phyloP scores from a whole-genome alignment of 176 grass and related monocot species.

The Pontederia crassipes region DNA sequence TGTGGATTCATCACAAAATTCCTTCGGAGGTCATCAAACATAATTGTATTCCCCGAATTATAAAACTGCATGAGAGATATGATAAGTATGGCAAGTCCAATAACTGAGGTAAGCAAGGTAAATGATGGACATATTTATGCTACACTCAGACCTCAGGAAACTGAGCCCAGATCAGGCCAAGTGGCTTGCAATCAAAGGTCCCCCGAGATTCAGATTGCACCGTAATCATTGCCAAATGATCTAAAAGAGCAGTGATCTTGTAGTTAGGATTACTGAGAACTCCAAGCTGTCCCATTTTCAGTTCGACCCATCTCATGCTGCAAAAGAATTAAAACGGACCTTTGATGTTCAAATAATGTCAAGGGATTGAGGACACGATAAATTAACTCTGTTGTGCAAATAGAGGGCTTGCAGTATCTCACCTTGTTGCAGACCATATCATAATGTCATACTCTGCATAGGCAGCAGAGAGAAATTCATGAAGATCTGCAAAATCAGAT shows the following conservation, averaged over 20 bases:
- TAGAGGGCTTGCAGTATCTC: slow-evolving; percentile 12
- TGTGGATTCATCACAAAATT: slow-evolving; percentile 99
- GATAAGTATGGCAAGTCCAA: not conserved
- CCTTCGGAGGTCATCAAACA: slow-evolving; percentile 93
- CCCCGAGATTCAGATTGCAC: slow-evolving; percentile 69
- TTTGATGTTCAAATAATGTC: not conserved
- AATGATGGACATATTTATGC: not conserved
- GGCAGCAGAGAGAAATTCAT: slow-evolving; percentile 82
- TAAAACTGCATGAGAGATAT: slow-evolving; percentile 55
- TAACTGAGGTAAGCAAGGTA: not conserved
- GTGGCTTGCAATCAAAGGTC: slow-evolving; percentile 84
- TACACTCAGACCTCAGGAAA: slow-evolving; percentile 60
- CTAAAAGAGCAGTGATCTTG: slow-evolving; percentile 93
- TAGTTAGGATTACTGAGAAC: slow-evolving; percentile 79
- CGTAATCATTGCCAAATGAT: slow-evolving; percentile 98
- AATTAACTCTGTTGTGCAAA: not conserved
- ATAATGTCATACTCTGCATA: slow-evolving; percentile 95
- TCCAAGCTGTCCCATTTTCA: slow-evolving; percentile 91
- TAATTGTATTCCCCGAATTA: slow-evolving; percentile 71
- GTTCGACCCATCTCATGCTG: slow-evolving; percentile 97
- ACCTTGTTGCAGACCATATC: slow-evolving; percentile 98
- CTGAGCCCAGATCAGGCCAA: slow-evolving; percentile 87
- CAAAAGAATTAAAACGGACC: slow-evolving; percentile 16
- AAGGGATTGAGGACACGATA: not conserved
- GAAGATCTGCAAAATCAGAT: slow-evolving; percentile 56